Conservation (phyloP, 1,139 yeast species). For the Wickerhamiella infanticola region DNA sequence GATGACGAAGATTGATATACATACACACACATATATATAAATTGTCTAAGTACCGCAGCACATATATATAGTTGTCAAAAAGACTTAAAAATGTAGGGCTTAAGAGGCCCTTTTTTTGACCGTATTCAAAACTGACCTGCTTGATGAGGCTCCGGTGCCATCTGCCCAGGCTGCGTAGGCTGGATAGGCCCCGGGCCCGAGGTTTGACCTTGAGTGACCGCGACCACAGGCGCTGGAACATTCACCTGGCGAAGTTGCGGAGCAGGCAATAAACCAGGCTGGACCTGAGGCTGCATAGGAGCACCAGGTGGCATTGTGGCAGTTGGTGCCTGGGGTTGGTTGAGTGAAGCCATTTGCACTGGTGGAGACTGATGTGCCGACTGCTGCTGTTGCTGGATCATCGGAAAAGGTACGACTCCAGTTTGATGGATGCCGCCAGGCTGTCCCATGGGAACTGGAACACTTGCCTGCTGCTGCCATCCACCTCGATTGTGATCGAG, state of each 20-base stretch:
- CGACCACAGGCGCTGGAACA: neutral
- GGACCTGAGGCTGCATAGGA: neutral
- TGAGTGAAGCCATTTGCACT: too few relatives aligned
- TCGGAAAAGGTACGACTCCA: neutral
- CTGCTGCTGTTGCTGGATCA: neutral
- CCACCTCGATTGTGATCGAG: conserved; percentile 2
- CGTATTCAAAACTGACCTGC: too few relatives aligned
- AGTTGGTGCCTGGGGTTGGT: neutral
- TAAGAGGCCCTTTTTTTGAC: too few relatives aligned
- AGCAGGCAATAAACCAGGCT: neutral
- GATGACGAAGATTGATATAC: too few relatives aligned
- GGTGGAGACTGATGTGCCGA: too few relatives aligned
- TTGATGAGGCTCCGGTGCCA: too few relatives aligned
- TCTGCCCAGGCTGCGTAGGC: neutral
- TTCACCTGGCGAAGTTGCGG: neutral
- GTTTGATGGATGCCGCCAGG: neutral
- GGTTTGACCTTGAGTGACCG: neutral
- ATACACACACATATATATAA: too few relatives aligned
- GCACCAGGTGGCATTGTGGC: neutral
- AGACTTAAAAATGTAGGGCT: too few relatives aligned
- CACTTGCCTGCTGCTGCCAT: neutral
- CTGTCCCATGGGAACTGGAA: neutral
- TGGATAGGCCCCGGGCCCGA: neutral
- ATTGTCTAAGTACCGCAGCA: too few relatives aligned
- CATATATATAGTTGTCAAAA: too few relatives aligned